Base-by-base conservation (phyloP, 2,329 filamentous ascomycete genomes). In the Neopestalotiopsis sp. region DNA sequence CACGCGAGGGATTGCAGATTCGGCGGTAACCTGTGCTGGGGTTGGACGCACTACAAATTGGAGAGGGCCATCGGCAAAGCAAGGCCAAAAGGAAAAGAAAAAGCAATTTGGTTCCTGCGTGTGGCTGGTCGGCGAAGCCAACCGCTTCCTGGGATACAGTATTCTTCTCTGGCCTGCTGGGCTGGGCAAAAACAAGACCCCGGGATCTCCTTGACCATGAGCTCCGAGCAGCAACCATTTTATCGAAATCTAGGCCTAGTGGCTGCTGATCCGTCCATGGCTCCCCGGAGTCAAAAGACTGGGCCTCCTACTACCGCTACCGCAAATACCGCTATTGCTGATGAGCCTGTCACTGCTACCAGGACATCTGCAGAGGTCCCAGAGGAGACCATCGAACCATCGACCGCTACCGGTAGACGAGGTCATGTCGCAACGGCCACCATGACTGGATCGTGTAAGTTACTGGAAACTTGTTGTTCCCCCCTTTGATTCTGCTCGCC, bases 201-300 rank as follows among this genome's bases (percentile, higher is more conserved):
- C 17, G 45, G 45, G 45, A 53, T 53, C 32, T 62, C 61, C 40
- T 20, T 49, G 42, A 66, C 24, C 7, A 57, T 57, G 45, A 58
- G 24, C 20, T 56, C 49, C 42, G 63, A 56, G 17, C n/a, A 56
- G 49, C 53, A 53, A 28, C 53, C 63, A 57, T 57, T 42, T 45
- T 28, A 67, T 66, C 45, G 70, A 70, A 68, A 40, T 71, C 70
- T 72, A 70, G 73, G 70, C 70, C 70, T 73, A 70, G 72, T 67
- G 67, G 69, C 69, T 67, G 65, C 69, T 67, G 65, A 71, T 62
- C 68, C 70, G 69, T 72, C 71, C 65, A 73, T 73, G 69, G 61
- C 57, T 62, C 59, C 49, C 53, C 68, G 70, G 65, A 73, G 67
- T 71, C 70, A 66, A 69, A 67, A 70, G 61, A 65, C 53, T 66